phyloP scores from a whole-genome alignment of 2,329 filamentous ascomycete species.

The Colletotrichum siamense region DNA sequence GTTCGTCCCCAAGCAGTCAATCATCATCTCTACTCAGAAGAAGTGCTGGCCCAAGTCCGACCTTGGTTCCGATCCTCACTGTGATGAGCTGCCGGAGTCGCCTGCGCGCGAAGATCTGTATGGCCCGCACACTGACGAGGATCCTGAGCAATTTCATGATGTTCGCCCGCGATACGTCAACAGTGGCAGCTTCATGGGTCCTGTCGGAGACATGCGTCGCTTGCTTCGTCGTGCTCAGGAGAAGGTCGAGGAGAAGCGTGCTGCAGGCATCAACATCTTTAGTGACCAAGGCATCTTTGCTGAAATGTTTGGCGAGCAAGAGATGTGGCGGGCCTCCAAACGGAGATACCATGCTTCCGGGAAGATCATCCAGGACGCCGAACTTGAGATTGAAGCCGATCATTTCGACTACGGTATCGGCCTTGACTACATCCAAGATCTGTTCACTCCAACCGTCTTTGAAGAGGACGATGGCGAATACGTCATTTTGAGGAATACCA shows the following conservation, averaged over 20 bases:
- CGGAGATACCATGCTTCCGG: background rate
- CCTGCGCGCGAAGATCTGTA: constrained; percentile 26
- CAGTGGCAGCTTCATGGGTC: constrained; percentile 34
- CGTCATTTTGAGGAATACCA: constrained; percentile 22
- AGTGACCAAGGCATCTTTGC: constrained; percentile 37
- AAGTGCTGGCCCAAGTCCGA: constrained; percentile 25
- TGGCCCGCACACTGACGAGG: constrained; percentile 25
- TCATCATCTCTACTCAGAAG: constrained; percentile 29
- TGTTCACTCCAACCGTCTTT: constrained; percentile 34
- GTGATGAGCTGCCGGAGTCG: constrained; percentile 28
- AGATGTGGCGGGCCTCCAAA: constrained; percentile 17
- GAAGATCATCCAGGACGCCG: background rate
- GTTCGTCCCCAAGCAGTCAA: constrained; percentile 30
- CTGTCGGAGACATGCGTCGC: constrained; percentile 30
- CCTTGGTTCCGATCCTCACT: constrained; percentile 26
- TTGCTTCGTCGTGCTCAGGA: constrained; percentile 27
- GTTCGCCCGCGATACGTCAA: constrained; percentile 34
- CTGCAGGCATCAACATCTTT: constrained; percentile 17
- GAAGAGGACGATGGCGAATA: constrained; percentile 31
- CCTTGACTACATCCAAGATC: constrained; percentile 32
- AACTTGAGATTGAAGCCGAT: background rate
- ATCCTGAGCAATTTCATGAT: constrained; percentile 10
- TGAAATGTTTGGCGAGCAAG: constrained; percentile 34
- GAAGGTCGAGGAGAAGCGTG: constrained; percentile 27
- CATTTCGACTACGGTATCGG: constrained; percentile 31